A percentile compares a stretch with the other conserved stretches of the same genome.
Conservation (phyloP, 148 eudicot species). For the Fallopia convolvulus region DNA sequence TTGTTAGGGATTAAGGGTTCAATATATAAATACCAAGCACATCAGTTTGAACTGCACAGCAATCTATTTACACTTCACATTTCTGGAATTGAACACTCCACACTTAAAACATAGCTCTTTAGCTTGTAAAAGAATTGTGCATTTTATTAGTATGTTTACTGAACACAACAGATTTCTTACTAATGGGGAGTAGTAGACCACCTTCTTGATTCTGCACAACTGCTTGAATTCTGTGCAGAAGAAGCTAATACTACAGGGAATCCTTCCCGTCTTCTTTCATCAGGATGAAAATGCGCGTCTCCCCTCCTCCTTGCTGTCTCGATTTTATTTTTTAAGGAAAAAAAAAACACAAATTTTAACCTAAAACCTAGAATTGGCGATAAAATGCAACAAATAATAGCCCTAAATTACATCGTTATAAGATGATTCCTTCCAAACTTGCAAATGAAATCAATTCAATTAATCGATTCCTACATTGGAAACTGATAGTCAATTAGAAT, state of each 20-base stretch:
- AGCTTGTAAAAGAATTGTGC: too few relatives aligned
- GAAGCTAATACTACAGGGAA: neutral
- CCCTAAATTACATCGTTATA: neutral
- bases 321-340: neutral
- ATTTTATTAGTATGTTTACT: neutral
- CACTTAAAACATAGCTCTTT: too few relatives aligned
- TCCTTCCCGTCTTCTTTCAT: neutral
- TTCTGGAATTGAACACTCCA: too few relatives aligned
- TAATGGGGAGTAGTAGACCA: neutral
- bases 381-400: neutral
- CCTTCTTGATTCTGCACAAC: conserved; percentile 1
- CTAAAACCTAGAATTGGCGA: neutral
- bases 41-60: neutral
- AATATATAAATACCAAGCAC: neutral
- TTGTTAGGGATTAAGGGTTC: too few relatives aligned
- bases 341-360: neutral
- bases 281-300: neutral
- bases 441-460: neutral
- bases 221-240: neutral
- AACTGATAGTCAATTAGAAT: neutral
- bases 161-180: neutral
- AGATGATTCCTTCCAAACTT: neutral
- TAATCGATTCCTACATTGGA: neutral
- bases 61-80: neutral
- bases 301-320: neutral